Conservation (phyloP, 176 grass and related monocot species). For the Secale cereale region DNA sequence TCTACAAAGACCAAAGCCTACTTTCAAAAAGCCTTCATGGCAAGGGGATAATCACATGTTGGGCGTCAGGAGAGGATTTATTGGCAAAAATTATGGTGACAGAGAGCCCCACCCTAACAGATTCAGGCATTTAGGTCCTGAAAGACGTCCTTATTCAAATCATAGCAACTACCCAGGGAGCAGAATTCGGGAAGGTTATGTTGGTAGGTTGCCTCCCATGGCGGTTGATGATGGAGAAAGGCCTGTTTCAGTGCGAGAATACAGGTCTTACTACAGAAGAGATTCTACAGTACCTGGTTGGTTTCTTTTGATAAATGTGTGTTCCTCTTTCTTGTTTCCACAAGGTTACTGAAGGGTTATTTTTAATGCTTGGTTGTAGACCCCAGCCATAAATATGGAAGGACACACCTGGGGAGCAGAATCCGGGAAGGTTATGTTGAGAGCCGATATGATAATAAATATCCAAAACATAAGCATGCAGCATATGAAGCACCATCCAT, state of each 20-base stretch:
- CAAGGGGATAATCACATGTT: constrained; percentile 34
- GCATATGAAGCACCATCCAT: constrained; percentile 28
- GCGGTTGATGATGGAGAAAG: constrained; percentile 37
- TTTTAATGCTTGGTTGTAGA: constrained; percentile 24
- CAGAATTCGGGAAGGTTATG: too few relatives aligned
- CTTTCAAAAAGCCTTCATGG: constrained; percentile 45
- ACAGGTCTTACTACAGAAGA: constrained; percentile 37
- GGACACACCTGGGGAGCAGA: constrained; percentile 15
- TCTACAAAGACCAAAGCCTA: constrained; percentile 51
- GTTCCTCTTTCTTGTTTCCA: constrained; percentile 9
- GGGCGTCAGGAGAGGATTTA: constrained; percentile 47
- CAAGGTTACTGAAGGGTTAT: constrained; percentile 4
- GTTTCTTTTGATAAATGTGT: constrained; percentile 30
- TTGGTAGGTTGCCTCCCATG: constrained; percentile 16
- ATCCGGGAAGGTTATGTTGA: constrained; percentile 34
- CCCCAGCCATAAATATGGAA: constrained; percentile 32
- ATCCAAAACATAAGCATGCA: constrained; percentile 33
- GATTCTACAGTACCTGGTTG: constrained; percentile 47
- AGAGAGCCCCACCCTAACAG: constrained; percentile 21
- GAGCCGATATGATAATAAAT: constrained; percentile 25
- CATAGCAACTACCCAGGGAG: constrained; percentile 4
- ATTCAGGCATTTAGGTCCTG: constrained; percentile 33
- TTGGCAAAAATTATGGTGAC: constrained; percentile 38
- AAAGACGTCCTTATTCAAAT: constrained; percentile 28
- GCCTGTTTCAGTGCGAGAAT: constrained; percentile 28